Conservation (phyloP, 257 asterid genomes). For the Gentiana dahurica region DNA sequence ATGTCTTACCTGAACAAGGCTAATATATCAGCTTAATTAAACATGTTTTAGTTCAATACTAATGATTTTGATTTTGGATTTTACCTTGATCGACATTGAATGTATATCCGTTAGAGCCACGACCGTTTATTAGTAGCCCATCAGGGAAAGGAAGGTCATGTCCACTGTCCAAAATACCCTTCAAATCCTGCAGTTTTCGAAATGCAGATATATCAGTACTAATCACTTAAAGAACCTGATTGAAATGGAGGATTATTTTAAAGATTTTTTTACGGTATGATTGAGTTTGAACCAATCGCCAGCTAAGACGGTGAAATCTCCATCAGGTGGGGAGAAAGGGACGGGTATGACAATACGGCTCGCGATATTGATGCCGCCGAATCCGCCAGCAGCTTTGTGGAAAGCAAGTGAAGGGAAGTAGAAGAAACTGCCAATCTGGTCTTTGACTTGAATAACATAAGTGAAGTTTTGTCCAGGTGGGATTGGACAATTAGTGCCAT, state of each 20-base stretch:
- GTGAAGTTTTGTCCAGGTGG: slow-evolving; percentile 43
- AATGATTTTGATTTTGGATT: neutral
- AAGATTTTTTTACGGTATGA: slow-evolving; percentile 21
- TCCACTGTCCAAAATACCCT: slow-evolving; percentile 31
- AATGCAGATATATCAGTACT: neutral
- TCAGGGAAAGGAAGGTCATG: slow-evolving; percentile 38
- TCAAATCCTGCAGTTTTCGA: slow-evolving; percentile 19
- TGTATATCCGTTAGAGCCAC: slow-evolving; percentile 22
- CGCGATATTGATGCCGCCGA: slow-evolving; percentile 27
- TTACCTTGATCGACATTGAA: slow-evolving; percentile 39
- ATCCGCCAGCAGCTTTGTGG: slow-evolving; percentile 48
- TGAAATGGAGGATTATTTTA: neutral
- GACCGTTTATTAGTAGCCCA: slow-evolving; percentile 41
- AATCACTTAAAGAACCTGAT: neutral
- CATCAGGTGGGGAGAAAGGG: slow-evolving; percentile 39
- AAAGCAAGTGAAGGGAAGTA: slow-evolving; percentile 38
- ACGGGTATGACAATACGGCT: slow-evolving; percentile 38
- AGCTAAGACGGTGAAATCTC: slow-evolving; percentile 26
- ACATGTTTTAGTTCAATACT: neutral
- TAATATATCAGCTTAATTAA: neutral
- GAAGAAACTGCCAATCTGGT: slow-evolving; percentile 45
- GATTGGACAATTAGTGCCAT: slow-evolving; percentile 41
- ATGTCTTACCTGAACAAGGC: slow-evolving; percentile 33
- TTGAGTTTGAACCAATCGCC: slow-evolving; percentile 43
- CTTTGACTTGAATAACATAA: slow-evolving; percentile 32